Percentiles rank a stretch among this genome's conserved stretches.
Conservation (phyloP, 805 yeast species). For the Kodamaea hsintzibuensis region DNA sequence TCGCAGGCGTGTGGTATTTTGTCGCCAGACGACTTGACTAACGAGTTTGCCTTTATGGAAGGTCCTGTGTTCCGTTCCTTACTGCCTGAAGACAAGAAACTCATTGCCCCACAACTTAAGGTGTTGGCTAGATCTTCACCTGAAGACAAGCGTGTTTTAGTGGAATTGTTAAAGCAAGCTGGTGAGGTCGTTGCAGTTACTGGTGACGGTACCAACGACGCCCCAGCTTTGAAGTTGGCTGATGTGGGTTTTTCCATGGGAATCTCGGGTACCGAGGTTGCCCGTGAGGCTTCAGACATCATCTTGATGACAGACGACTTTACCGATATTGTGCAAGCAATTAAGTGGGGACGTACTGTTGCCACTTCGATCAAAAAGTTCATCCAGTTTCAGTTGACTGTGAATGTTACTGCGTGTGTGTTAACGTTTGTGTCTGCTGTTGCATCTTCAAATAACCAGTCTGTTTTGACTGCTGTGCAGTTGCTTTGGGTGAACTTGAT, state of each 20-base stretch:
- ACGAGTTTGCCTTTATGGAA: constrained; percentile 74
- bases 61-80: constrained; percentile 87
- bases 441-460: constrained; percentile 70
- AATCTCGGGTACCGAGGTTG: constrained; percentile 96
- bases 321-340: constrained; percentile 91
- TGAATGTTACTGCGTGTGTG: constrained; percentile 93
- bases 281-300: constrained; percentile 94
- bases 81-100: constrained; percentile 52
- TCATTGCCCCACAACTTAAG: constrained; percentile 69
- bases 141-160: constrained; percentile 87
- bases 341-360: constrained; percentile 98
- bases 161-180: constrained; percentile 70
- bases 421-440: constrained; percentile 94
- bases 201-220: constrained; percentile 99
- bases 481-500: constrained; percentile 95
- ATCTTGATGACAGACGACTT: constrained; percentile 94
- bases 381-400: constrained; percentile 95
- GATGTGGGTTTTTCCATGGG: constrained; percentile 99
- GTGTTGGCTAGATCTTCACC: constrained; percentile 96
- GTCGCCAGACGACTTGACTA: constrained; percentile 49
- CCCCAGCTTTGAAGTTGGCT: constrained; percentile 94
- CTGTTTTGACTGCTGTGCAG: constrained; percentile 96
- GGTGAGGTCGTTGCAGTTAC: constrained; percentile 98
- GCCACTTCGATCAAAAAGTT: constrained; percentile 92
- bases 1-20: constrained; percentile 83